These are phyloP conservation scores for Truncatella angustata DNA, from an alignment of 2,329 filamentous ascomycete genomes.

Conservation along the genomic window DNA sequence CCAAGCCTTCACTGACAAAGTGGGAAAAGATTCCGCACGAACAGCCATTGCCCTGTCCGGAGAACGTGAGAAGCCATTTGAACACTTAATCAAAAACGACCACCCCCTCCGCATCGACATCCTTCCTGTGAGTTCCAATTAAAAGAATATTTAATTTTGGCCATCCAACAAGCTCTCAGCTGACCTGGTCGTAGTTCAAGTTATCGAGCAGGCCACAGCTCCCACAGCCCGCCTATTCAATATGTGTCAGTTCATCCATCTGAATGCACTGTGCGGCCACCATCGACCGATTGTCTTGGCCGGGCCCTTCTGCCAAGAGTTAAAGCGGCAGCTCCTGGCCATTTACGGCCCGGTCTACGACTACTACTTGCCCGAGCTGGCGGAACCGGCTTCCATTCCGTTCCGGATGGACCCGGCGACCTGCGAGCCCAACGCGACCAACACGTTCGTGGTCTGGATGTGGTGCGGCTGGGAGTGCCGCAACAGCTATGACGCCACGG, in stretches of 20 bases:
- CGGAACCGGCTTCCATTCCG: background rate
- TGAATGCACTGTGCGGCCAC: background rate
- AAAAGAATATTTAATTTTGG: too few relatives aligned
- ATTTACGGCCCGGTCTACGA: background rate
- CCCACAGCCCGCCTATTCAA: too few relatives aligned
- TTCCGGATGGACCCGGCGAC: constrained; percentile 3
- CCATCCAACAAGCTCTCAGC: too few relatives aligned
- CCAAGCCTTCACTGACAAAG: too few relatives aligned
- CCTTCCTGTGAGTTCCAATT: too few relatives aligned
- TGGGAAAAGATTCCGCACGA: too few relatives aligned
- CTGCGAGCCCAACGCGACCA: background rate
- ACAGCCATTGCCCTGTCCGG: too few relatives aligned
- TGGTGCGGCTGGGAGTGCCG: constrained; percentile 9
- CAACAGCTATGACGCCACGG: background rate
- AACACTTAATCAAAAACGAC: too few relatives aligned
- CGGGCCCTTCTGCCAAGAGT: background rate
- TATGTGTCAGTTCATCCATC: constrained; percentile 4
- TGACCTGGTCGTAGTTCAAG: too few relatives aligned
- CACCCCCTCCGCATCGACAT: too few relatives aligned
- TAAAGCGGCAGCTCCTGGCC: background rate
- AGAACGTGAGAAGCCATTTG: too few relatives aligned
- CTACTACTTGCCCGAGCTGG: background rate
- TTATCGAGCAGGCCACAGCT: too few relatives aligned
- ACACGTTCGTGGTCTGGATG: background rate
- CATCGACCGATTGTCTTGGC: background rate